Evolutionary conservation across 2,329 filamentous ascomycete genomes (phyloP), one percentile per base, ranked within the genome.

Genomic region (Fusarium ramigenum): DNA sequence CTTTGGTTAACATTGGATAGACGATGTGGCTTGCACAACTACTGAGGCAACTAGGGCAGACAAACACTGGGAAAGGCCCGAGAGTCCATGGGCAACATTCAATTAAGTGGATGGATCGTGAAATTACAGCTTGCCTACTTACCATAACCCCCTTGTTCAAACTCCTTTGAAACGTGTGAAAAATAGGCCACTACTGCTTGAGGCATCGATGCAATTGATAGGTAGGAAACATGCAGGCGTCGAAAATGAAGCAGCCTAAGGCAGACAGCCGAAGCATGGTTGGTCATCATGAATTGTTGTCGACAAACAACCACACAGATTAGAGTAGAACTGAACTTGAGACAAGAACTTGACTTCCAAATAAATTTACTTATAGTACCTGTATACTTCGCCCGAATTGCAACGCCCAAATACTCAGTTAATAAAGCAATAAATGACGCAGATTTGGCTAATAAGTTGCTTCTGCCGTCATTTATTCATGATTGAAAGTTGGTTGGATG

Each of bases 181-280:
- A 40, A 40, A 54, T 18, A 37, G 18, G 11, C 11, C 14, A 39
- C 23, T 21, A 14, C 25, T 54, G 34, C 25, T n/a, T 40, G 50
- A 39, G 25, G 25, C 34, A 54, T 37, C 16, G 36, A 19, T 28
- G 34, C 25, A 54, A 40, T 40, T 30, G 50, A 28, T n/a, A 39
- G 19, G 37, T 39, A 39, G 15, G 23, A 54, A 54, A 52, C 49
- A 14, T 36, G 18, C n/a, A 39, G 19, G 16, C 50, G 10, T 39
- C 36, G 34, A 39, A 53, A 19, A n/a, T n/a, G 19, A n/a, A 14
- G 54, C 37, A 57, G 50, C 52, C 60, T 61, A 32, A 72, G 69
- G 70, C 65, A 66, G 47, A 50, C 28, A 64, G n/a, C n/a, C 36
- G 47, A 49, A 46, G 58, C 49, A 52, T 36, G 44, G 69, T 61